phyloP scores from a whole-genome alignment of 176 grass and related monocot species.

The Juncus effusus region DNA sequence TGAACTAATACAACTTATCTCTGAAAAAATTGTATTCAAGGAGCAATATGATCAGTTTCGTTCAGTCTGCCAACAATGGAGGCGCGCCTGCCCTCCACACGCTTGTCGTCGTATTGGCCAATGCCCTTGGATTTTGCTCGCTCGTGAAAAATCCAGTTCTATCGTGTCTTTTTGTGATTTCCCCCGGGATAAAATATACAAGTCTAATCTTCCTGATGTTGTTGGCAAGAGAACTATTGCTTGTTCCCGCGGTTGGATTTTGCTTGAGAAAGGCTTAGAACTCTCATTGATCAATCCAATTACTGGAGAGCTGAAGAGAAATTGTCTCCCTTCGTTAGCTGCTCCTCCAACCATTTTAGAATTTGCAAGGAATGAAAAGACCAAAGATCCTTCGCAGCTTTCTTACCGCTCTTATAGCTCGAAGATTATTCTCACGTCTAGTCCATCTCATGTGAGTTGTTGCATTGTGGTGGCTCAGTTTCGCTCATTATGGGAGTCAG shows the following conservation, averaged over 20 bases:
- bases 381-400: not conserved
- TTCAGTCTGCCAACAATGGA: constrained; percentile 8
- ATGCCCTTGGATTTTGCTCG: not conserved
- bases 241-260: not conserved
- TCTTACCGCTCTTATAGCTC: no score
- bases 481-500: not conserved
- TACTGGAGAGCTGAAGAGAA: not conserved
- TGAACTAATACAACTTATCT: not conserved
- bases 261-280: not conserved
- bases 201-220: not conserved
- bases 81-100: not conserved
- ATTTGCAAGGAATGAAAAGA: not conserved
- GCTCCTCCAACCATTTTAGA: not conserved
- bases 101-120: constrained; percentile 1
- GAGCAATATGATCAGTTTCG: not conserved
- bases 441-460: not conserved
- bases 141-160: not conserved
- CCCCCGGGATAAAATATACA: not conserved
- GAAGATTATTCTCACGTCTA: not conserved
- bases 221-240: not conserved
- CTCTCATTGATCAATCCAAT: constrained; percentile 9
- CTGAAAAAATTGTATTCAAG: constrained; percentile 5
- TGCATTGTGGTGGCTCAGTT: constrained; percentile 1
- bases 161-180: constrained; percentile 4
- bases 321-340: constrained; percentile 5